Evolutionary conservation across 441 rosid genomes (phyloP).

Genomic region (Capsella rubella): DNA sequence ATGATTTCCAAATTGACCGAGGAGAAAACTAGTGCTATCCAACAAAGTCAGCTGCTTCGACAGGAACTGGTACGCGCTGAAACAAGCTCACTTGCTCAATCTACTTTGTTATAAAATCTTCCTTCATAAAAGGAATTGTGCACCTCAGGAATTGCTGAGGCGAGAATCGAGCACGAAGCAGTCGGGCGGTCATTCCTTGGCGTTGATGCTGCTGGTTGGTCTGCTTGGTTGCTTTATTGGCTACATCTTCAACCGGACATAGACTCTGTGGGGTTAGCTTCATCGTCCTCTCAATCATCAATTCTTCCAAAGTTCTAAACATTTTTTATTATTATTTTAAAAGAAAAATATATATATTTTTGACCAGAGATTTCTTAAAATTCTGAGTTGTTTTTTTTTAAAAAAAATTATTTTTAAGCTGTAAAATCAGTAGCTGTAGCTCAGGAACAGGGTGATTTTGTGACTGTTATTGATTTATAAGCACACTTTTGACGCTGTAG

Average conservation of each 20-base stretch:
- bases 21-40: conserved; percentile 71
- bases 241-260: conserved; percentile 53
- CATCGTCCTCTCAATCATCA: conserved; percentile 6
- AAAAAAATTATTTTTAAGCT: background rate
- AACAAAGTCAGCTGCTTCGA: conserved; percentile 62
- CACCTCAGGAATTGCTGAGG: conserved; percentile 34
- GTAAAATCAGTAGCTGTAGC: conserved; percentile 37
- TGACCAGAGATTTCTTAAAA: background rate
- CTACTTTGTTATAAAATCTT: background rate
- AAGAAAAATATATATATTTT: background rate
- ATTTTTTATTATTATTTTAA: background rate
- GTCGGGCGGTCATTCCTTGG: conserved; percentile 50
- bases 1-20: conserved; percentile 75
- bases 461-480: background rate
- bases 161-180: conserved; percentile 45
- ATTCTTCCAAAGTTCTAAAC: background rate
- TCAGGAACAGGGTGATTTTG: conserved; percentile 16
- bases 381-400: background rate
- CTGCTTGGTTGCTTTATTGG: conserved; percentile 59
- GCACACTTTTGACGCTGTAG: conserved; percentile 14
- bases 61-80: conserved; percentile 68
- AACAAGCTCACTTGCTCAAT: background rate
- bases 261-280: conserved; percentile 16
- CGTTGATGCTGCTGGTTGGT: conserved; percentile 55
- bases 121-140: background rate